Conservation (phyloP, 371 early-diverging fungal species). For the Chytridium lagenaria region DNA sequence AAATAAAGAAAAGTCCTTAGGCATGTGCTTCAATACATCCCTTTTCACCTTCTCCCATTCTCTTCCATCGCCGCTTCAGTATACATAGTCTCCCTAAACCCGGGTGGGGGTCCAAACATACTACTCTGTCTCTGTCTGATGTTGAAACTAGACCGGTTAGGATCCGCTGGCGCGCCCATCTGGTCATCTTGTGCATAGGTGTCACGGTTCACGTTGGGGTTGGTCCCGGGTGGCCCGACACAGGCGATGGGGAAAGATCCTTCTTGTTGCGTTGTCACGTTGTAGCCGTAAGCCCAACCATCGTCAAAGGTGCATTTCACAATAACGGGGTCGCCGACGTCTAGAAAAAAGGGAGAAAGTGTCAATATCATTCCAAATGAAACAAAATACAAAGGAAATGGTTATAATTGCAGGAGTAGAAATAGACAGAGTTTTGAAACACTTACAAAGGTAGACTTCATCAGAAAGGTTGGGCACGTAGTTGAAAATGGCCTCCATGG, state of each 20-base stretch:
- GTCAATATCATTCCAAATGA: background rate
- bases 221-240: constrained; percentile 26
- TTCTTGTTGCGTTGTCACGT: constrained; percentile 49
- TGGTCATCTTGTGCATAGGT: background rate
- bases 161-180: background rate
- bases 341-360: constrained; percentile 5
- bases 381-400: background rate
- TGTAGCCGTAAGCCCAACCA: constrained; percentile 37
- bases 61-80: background rate
- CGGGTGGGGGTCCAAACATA: constrained; percentile 15
- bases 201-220: background rate
- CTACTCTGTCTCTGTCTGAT: constrained; percentile 15
- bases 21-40: background rate
- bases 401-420: no score
- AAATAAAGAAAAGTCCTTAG: background rate
- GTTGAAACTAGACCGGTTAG: background rate
- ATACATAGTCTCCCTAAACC: constrained; percentile 13
- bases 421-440: no score
- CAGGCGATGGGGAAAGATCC: constrained; percentile 52
- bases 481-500: constrained; percentile 45
- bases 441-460: constrained; percentile 47
- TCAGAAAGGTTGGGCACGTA: constrained; percentile 46
- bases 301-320: constrained; percentile 45
- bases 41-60: background rate
- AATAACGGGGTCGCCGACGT: constrained; percentile 44